Conservation (phyloP, 495 filamentous ascomycete genomes). For the Articulospora tetracladia region DNA sequence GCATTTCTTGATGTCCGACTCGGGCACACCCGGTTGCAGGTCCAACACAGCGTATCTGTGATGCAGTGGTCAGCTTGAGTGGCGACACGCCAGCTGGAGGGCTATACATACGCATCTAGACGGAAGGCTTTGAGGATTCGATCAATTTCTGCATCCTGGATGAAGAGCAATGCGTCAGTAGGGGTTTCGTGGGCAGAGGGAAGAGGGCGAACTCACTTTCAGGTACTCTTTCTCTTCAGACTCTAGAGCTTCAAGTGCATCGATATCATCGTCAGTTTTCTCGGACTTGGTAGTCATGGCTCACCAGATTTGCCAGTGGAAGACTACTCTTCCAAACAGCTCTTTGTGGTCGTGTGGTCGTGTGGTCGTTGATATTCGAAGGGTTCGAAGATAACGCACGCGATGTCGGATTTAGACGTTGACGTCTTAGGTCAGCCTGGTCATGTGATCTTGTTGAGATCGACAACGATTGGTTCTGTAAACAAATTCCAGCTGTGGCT, state of each 20-base stretch:
- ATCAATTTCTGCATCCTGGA: conserved; percentile 90
- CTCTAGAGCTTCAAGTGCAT: conserved; percentile 80
- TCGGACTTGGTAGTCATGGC: conserved; percentile 25
- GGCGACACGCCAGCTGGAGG: not conserved
- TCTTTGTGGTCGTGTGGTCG: not conserved
- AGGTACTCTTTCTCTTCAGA: conserved; percentile 84
- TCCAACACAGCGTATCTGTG: conserved; percentile 87
- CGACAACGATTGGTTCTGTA: no score
- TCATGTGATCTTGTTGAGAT: not conserved
- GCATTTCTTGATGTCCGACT: conserved; percentile 89
- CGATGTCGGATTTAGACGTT: no score
- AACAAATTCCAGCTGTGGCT: no score
- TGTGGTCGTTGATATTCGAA: not conserved
- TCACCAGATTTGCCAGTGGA: conserved; percentile 19
- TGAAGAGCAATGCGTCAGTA: conserved; percentile 19
- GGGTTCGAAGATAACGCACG: not conserved
- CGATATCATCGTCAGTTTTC: conserved; percentile 62
- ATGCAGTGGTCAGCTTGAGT: not conserved
- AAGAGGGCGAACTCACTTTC: conserved; percentile 52
- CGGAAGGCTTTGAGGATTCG: conserved; percentile 88
- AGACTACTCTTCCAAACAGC: conserved; percentile 1
- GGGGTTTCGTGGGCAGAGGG: not conserved
- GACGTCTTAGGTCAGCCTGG: not conserved
- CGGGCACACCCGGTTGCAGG: conserved; percentile 90
- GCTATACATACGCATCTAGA: conserved; percentile 72